Conservation (phyloP, 805 yeast species). For the Ogataea pilisensis region DNA sequence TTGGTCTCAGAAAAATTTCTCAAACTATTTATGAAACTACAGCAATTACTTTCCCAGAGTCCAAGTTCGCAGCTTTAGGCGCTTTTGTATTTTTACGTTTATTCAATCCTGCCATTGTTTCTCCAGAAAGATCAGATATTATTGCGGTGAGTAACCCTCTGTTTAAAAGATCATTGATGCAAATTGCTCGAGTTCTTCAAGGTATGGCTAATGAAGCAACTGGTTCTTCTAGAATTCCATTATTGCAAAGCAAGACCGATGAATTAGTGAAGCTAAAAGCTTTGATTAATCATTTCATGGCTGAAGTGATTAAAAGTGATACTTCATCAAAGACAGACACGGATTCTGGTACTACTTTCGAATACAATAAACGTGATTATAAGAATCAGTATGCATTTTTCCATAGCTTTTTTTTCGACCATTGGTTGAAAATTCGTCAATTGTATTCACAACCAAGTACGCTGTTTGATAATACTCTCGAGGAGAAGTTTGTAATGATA, state of each 20-base stretch:
- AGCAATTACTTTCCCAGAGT: slow-evolving; percentile 58
- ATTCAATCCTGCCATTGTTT: slow-evolving; percentile 84
- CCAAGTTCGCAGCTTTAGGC: slow-evolving; percentile 70
- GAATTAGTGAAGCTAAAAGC: slow-evolving; percentile 38
- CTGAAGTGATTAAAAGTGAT: slow-evolving; percentile 21
- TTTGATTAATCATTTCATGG: slow-evolving; percentile 39
- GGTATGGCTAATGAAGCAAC: slow-evolving; percentile 82
- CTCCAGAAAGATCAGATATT: slow-evolving; percentile 60
- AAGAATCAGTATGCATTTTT: slow-evolving; percentile 34
- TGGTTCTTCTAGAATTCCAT: slow-evolving; percentile 59
- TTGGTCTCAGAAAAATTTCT: slow-evolving; percentile 68
- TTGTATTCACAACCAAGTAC: slow-evolving; percentile 17
- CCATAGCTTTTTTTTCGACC: slow-evolving; percentile 47
- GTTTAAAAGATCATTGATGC: slow-evolving; percentile 61
- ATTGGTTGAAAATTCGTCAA: slow-evolving; percentile 35
- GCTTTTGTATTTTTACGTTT: slow-evolving; percentile 80
- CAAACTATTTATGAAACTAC: slow-evolving; percentile 57
- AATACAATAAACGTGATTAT: slow-evolving; percentile 19
- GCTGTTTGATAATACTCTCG: slow-evolving; percentile 10
- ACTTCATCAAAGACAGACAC: slow-evolving; percentile 7
- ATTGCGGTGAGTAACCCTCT: slow-evolving; percentile 11
- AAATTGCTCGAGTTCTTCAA: slow-evolving; percentile 80
- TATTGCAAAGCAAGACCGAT: slow-evolving; percentile 34
- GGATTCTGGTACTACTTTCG: slow-evolving; percentile 6
- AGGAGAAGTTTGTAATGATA: slow-evolving; percentile 27